phyloP scores from a whole-genome alignment of 2,329 filamentous ascomycete species.

The Aspergillus vadensis region DNA sequence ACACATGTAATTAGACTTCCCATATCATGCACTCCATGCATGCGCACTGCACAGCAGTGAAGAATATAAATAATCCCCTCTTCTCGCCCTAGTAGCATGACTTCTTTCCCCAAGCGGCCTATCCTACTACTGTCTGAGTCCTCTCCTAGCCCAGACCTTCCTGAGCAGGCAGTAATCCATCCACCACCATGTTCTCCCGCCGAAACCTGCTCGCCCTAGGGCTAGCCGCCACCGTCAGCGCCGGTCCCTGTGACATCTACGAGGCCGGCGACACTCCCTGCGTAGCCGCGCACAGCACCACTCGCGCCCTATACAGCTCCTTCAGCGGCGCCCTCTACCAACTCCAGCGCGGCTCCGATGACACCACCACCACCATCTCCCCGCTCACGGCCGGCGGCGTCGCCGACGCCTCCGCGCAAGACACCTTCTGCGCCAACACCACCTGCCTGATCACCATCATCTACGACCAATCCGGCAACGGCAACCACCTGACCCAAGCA shows the following conservation, averaged over 20 bases:
- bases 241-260: conserved; percentile 66
- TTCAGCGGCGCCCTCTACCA: conserved; percentile 62
- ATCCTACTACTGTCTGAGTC: too few relatives aligned
- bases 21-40: too few relatives aligned
- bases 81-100: too few relatives aligned
- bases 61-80: too few relatives aligned
- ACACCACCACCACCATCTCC: conserved; percentile 50
- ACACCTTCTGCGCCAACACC: conserved; percentile 61
- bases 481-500: conserved; percentile 65
- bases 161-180: too few relatives aligned
- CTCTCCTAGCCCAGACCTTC: too few relatives aligned
- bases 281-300: conserved; percentile 66
- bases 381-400: conserved; percentile 62
- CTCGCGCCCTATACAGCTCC: conserved; percentile 60
- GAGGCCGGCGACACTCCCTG: conserved; percentile 61
- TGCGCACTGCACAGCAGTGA: too few relatives aligned
- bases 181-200: conserved; percentile 32
- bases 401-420: conserved; percentile 63
- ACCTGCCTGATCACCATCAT: conserved; percentile 66
- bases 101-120: too few relatives aligned
- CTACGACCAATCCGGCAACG: conserved; percentile 65
- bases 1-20: too few relatives aligned
- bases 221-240: conserved; percentile 43
- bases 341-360: conserved; percentile 57
- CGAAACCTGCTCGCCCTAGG: conserved; percentile 34